Evolutionary conservation across 495 filamentous ascomycete genomes (phyloP).

Genomic region (Neurospora sp.): DNA sequence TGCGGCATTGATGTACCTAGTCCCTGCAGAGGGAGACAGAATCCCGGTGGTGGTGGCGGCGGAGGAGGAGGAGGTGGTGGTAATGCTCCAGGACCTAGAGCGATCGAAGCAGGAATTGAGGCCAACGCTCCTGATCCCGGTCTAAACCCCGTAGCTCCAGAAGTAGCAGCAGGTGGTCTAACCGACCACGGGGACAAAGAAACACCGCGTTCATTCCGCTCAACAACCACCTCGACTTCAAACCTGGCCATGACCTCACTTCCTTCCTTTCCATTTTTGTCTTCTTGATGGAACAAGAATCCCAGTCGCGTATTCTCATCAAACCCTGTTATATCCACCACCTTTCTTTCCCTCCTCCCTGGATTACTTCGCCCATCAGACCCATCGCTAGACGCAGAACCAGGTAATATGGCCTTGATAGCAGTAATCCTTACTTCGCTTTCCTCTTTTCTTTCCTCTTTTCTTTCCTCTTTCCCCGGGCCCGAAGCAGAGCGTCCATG

Average conservation of each 20-base stretch:
- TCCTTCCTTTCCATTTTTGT: neutral
- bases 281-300: neutral
- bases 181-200: neutral
- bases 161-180: neutral
- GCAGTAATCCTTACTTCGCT: neutral
- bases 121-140: neutral
- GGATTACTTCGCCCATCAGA: neutral
- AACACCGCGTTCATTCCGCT: neutral
- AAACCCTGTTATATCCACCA: neutral
- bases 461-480: neutral
- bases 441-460: neutral
- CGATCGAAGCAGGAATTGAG: neutral
- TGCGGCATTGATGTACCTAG: neutral
- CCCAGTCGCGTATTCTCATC: neutral
- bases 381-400: neutral
- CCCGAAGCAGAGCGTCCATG: no score
- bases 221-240: slow-evolving; percentile 20
- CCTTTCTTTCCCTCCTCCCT: neutral
- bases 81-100: neutral
- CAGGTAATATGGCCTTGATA: neutral
- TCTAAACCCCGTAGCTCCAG: neutral
- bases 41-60: neutral
- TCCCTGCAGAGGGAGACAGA: neutral
- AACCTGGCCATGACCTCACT: slow-evolving; percentile 15
- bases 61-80: neutral